A percentile compares a stretch with the other conserved stretches of the same genome.
phyloP scores from a whole-genome alignment of 805 yeast species.

The Debaryomyces tyrocola region DNA sequence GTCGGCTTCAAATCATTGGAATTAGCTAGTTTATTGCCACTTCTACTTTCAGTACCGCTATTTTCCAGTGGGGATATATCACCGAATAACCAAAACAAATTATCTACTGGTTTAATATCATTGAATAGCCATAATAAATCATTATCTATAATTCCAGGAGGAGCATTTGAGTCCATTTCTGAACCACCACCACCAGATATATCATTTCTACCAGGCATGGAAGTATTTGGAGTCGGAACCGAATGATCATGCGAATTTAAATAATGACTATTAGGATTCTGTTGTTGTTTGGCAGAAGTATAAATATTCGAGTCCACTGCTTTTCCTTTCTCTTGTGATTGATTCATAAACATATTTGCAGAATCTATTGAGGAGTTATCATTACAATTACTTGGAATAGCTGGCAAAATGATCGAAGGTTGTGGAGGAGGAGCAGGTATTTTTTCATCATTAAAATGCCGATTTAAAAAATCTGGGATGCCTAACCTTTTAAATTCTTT shows the following conservation, averaged over 20 bases:
- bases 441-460: too few relatives aligned
- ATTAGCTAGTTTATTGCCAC: background rate
- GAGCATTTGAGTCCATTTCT: background rate
- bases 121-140: slow-evolving; percentile 7
- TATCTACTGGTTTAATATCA: slow-evolving; percentile 5
- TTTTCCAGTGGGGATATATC: background rate
- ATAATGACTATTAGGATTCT: background rate
- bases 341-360: too few relatives aligned
- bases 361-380: too few relatives aligned
- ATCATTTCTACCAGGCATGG: background rate
- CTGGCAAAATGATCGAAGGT: too few relatives aligned
- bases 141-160: slow-evolving; percentile 1
- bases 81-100: slow-evolving; percentile 6
- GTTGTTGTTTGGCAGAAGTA: background rate
- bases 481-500: too few relatives aligned
- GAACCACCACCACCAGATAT: background rate
- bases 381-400: too few relatives aligned
- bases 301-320: background rate
- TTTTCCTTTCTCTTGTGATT: background rate
- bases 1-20: too few relatives aligned
- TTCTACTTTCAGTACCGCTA: too few relatives aligned
- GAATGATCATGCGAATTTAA: too few relatives aligned
- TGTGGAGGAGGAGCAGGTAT: too few relatives aligned
- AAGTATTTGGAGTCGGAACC: too few relatives aligned
- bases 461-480: too few relatives aligned